A percentile compares a stretch with the other conserved stretches of the same genome.
Evolutionary conservation across 306 rosid genomes (phyloP).

Genomic region (Castanopsis chinensis): DNA sequence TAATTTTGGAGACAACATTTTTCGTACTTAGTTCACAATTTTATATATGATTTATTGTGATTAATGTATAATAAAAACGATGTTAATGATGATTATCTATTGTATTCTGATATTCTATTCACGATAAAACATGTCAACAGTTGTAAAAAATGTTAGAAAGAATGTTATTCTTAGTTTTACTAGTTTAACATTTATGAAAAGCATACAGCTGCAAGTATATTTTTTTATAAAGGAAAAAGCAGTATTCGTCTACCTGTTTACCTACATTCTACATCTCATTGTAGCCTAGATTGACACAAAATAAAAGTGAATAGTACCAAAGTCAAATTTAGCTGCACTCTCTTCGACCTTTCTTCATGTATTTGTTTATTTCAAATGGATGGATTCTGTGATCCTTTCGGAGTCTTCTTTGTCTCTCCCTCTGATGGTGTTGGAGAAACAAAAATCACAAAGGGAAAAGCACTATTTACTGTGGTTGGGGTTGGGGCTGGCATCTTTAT

Average conservation of each 20-base stretch:
- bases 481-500: background rate
- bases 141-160: no score
- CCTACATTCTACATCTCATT: background rate
- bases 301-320: background rate
- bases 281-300: no score
- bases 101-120: no score
- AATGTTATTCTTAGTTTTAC: no score
- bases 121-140: no score
- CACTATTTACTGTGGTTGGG: background rate
- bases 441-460: background rate
- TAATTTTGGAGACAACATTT: background rate
- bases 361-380: background rate
- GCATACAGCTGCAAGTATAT: no score
- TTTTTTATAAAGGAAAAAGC: no score
- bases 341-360: background rate
- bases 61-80: no score
- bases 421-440: background rate
- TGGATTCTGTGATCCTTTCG: background rate
- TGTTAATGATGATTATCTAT: no score
- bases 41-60: no score
- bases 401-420: background rate
- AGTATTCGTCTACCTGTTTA: background rate
- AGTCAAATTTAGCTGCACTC: background rate
- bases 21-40: no score
- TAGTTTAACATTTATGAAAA: no score